These are phyloP conservation scores for Mastigamoeba balamuthi DNA, from an alignment of 78 protist species.

Conservation along the genomic window DNA sequence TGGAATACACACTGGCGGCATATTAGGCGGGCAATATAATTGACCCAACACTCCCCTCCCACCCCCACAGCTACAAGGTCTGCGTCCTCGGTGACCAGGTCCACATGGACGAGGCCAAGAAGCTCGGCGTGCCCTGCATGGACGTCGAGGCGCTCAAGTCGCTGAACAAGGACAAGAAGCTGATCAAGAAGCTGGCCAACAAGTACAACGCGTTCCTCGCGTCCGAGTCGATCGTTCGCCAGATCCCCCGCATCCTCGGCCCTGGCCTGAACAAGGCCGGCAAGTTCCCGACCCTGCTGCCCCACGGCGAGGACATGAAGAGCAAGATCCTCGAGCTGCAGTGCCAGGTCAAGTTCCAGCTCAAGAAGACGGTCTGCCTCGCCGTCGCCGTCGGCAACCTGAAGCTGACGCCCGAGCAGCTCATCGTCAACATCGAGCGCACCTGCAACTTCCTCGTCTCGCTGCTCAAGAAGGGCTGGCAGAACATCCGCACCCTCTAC, in stretches of 20 bases:
- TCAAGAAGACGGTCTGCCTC: constrained; percentile 95
- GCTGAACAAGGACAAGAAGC: constrained; percentile 98
- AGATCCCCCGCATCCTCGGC: constrained; percentile 95
- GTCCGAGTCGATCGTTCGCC: constrained; percentile 88
- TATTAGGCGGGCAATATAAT: no score
- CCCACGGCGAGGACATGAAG: constrained; percentile 72
- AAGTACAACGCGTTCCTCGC: constrained; percentile 97
- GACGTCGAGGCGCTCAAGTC: constrained; percentile 90
- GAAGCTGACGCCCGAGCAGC: constrained; percentile 75
- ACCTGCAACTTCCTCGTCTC: constrained; percentile 96
- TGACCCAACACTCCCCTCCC: no score
- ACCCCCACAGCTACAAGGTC: constrained; percentile 27
- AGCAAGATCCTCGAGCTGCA: constrained; percentile 84
- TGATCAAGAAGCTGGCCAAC: constrained; percentile 92
- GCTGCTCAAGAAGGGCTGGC: constrained; percentile 99
- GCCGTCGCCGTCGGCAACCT: constrained; percentile 97
- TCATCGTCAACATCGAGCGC: constrained; percentile 77
- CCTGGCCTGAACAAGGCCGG: constrained; percentile 98
- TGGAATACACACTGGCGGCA: no score
- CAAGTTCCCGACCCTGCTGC: constrained; percentile 96
- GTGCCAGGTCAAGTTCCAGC: constrained; percentile 95
- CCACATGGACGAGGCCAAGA: constrained; percentile 81
- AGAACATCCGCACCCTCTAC: constrained; percentile 92
- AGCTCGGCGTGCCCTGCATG: constrained; percentile 74
- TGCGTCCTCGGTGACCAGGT: constrained; percentile 93